Evolutionary conservation across 163 green algal species (phyloP).

Genomic region (Smithsoniella earleae): DNA sequence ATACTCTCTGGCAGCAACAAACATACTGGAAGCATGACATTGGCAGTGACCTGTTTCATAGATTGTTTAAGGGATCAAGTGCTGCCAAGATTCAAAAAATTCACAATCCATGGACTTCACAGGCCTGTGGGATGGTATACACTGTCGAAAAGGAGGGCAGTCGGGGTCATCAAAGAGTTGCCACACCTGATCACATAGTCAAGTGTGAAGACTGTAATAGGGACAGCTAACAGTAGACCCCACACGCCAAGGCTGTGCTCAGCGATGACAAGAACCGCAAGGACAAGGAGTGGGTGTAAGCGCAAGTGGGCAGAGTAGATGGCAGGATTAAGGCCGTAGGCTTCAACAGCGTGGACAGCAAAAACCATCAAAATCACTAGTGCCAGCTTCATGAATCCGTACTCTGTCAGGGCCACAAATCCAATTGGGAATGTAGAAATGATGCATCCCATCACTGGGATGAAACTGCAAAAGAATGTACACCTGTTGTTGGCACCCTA

Average conservation of each 20-base stretch:
- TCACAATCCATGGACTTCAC: background rate
- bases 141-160: background rate
- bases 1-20: too few relatives aligned
- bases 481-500: too few relatives aligned
- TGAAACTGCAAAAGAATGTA: conserved; percentile 83
- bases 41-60: too few relatives aligned
- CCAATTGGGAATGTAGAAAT: conserved; percentile 88
- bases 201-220: conserved; percentile 79
- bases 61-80: too few relatives aligned
- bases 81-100: background rate
- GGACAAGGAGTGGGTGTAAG: conserved; percentile 85
- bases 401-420: conserved; percentile 90
- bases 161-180: background rate
- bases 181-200: conserved; percentile 72
- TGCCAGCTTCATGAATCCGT: conserved; percentile 80
- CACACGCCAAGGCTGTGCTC: conserved; percentile 88
- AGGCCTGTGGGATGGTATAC: background rate
- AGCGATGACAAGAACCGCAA: conserved; percentile 80
- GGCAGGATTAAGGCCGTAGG: conserved; percentile 62
- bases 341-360: conserved; percentile 85
- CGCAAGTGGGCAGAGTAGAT: conserved; percentile 91
- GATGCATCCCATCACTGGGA: conserved; percentile 87
- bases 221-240: conserved; percentile 87
- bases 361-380: conserved; percentile 85
- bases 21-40: too few relatives aligned